These are phyloP conservation scores for Fusarium sp. DNA, from an alignment of 2,329 filamentous ascomycete genomes.

Conservation along the genomic window DNA sequence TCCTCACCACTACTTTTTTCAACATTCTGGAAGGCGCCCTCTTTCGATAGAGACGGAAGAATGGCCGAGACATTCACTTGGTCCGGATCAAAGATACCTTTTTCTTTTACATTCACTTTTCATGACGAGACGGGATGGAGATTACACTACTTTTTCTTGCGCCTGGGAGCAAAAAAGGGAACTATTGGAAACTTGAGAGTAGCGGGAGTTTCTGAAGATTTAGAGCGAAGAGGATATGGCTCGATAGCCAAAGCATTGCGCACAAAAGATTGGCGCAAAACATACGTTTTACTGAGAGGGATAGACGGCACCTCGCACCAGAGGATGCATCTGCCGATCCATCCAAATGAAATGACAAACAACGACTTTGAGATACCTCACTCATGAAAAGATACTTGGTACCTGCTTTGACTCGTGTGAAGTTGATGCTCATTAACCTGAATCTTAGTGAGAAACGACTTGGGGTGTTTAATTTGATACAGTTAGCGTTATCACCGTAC, in stretches of 20 bases:
- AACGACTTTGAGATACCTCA: constrained; percentile 36
- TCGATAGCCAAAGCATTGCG: constrained; percentile 36
- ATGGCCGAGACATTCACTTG: constrained; percentile 41
- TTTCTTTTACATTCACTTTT: constrained; percentile 29
- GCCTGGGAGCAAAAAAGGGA: constrained; percentile 18
- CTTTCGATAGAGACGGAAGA: constrained; percentile 48
- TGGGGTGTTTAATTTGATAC: background rate
- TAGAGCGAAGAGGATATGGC: constrained; percentile 40
- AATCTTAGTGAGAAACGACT: background rate
- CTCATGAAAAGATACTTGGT: constrained; percentile 3
- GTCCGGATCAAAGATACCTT: constrained; percentile 43
- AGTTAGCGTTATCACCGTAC: background rate
- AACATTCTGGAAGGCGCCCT: constrained; percentile 37
- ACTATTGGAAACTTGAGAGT: background rate
- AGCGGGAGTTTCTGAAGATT: constrained; percentile 21
- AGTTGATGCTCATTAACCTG: background rate
- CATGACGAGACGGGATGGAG: constrained; percentile 26
- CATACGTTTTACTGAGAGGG: constrained; percentile 41
- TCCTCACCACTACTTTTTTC: constrained; percentile 20
- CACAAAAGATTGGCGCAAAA: constrained; percentile 28
- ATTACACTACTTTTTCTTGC: constrained; percentile 2
- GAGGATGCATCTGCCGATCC: constrained; percentile 39
- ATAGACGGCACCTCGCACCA: constrained; percentile 38
- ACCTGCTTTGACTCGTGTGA: constrained; percentile 4
- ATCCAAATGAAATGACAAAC: constrained; percentile 39